A percentile compares a stretch with the other conserved stretches of the same genome.
Evolutionary conservation across 2,329 filamentous ascomycete genomes (phyloP).

Genomic region (Thelonectria blattea): DNA sequence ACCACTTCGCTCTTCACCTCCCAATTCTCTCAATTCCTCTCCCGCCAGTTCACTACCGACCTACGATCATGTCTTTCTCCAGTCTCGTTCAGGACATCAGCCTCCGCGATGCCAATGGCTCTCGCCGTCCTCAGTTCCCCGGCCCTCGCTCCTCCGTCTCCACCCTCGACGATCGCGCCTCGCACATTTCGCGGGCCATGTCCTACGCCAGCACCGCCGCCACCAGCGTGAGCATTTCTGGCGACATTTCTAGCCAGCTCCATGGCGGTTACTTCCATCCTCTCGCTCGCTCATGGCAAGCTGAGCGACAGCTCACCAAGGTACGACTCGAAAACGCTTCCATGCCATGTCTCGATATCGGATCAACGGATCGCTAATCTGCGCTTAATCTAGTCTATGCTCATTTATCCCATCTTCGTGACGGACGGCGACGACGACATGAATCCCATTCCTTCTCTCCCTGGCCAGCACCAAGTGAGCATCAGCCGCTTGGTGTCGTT

Average conservation of each 20-base stretch:
- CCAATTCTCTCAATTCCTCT: conserved; percentile 9
- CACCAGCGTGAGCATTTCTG: conserved; percentile 72
- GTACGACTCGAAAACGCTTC: conserved; percentile 49
- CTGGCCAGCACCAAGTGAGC: conserved; percentile 87
- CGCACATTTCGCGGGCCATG: conserved; percentile 67
- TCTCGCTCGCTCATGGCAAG: conserved; percentile 80
- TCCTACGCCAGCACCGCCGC: conserved; percentile 71
- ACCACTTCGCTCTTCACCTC: conserved; percentile 15
- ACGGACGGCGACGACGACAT: conserved; percentile 95
- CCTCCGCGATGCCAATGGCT: conserved; percentile 59
- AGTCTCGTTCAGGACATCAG: conserved; percentile 70
- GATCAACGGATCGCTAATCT: conserved; percentile 23
- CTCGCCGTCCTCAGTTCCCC: conserved; percentile 51
- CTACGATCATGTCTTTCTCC: conserved; percentile 66
- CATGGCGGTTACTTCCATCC: conserved; percentile 85
- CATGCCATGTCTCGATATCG: not conserved
- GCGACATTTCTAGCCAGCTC: conserved; percentile 82
- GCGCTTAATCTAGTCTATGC: conserved; percentile 75
- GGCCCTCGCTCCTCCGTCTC: conserved; percentile 56
- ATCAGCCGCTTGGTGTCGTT: conserved; percentile 85
- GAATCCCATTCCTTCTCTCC: conserved; percentile 85
- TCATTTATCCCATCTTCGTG: conserved; percentile 97
- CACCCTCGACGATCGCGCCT: conserved; percentile 65
- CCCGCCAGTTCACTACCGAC: conserved; percentile 15
- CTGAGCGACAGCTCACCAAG: conserved; percentile 85